Evolutionary conservation across 352 stramenopile species (phyloP), one percentile per base, ranked within the genome.

Genomic region (Phytophthora multivora): DNA sequence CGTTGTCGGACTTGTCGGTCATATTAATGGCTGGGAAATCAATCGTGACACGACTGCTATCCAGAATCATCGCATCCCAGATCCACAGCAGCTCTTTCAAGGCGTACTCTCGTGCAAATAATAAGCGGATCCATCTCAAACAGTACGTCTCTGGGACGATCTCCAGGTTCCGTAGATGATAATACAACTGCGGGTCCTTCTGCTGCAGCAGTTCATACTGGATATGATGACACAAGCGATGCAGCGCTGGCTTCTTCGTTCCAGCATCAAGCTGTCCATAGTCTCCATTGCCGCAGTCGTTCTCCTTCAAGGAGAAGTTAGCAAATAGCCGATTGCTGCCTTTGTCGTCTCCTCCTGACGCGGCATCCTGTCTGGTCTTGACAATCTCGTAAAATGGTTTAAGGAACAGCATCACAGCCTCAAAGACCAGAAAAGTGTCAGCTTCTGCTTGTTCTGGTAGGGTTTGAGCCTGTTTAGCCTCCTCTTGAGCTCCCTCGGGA

Each of bases 81-180:
- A 95, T 50, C 19, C 60, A 60, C 11, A 95, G 33, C 2, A 91
- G 47, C 21, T 89, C 74, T 9, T 87, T 66, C 36, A 95, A 73
- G 3, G 65, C 66, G 38, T 88, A 95, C 56, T 95, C 86, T 1
- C 86, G 77, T n/a, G 83, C 83, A 40, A 95, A 85, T 1, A 95
- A 48, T 21, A 95, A 71, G 0, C 86, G 86, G 13, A 93, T 77
- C 86, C 86, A 95, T 9, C 86, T 75, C 15, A 93, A 63, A 25
- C 86, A 93, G 63, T 95, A 93, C 28, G 83, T 93, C 51, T 93
- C 83, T 1, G 86, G 86, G 0, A 89, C 71, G 46, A 93, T 90
- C 9, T 93, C 80, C 35, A 93, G 62, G 56, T 95, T 90, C 43
- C 89, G 73, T 8, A 95, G 55, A 26, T 95, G 84, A 36, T 89